A percentile compares a stretch with the other conserved stretches of the same genome.
phyloP scores from a whole-genome alignment of 1,284 basidiomycete species.

The Cutaneotrichosporon curvatum region DNA sequence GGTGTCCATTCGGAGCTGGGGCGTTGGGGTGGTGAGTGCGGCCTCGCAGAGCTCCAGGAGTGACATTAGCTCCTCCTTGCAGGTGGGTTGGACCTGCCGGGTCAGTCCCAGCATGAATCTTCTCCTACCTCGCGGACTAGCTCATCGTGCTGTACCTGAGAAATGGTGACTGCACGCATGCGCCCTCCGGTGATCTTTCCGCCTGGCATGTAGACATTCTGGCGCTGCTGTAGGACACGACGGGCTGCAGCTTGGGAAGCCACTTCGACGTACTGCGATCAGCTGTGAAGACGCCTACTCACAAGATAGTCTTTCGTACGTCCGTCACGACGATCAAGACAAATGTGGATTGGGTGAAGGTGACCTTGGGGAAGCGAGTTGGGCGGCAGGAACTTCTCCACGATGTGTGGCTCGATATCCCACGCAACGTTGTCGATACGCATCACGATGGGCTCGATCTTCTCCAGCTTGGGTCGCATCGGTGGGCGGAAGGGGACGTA shows the following conservation, averaged over 20 bases:
- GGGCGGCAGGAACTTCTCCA: conserved; percentile 36
- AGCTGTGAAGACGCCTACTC: conserved; percentile 9
- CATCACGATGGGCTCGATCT: conserved; percentile 22
- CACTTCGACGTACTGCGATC: conserved; percentile 42
- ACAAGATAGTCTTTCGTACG: conserved; percentile 46
- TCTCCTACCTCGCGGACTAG: conserved; percentile 36
- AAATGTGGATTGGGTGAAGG: conserved; percentile 42
- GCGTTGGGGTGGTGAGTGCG: conserved; percentile 21
- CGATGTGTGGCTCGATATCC: conserved; percentile 43
- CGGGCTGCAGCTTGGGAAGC: conserved; percentile 29
- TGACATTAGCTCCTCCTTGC: conserved; percentile 29
- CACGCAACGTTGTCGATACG: conserved; percentile 46
- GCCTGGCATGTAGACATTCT: conserved; percentile 39
- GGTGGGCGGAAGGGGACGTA: neutral
- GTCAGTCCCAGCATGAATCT: neutral
- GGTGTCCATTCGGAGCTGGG: conserved; percentile 8
- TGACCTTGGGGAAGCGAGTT: conserved; percentile 25
- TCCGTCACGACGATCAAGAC: conserved; percentile 40
- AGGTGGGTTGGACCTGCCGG: conserved; percentile 36
- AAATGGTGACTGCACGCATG: conserved; percentile 42
- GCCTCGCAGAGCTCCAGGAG: conserved; percentile 41
- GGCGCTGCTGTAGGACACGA: conserved; percentile 34
- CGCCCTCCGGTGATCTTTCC: conserved; percentile 28
- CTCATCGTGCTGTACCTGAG: conserved; percentile 30
- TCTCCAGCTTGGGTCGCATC: neutral